Evolutionary conservation across 225 moss, liverwort and hornwort genomes (phyloP).

Genomic region (Straminergon stramineum): DNA sequence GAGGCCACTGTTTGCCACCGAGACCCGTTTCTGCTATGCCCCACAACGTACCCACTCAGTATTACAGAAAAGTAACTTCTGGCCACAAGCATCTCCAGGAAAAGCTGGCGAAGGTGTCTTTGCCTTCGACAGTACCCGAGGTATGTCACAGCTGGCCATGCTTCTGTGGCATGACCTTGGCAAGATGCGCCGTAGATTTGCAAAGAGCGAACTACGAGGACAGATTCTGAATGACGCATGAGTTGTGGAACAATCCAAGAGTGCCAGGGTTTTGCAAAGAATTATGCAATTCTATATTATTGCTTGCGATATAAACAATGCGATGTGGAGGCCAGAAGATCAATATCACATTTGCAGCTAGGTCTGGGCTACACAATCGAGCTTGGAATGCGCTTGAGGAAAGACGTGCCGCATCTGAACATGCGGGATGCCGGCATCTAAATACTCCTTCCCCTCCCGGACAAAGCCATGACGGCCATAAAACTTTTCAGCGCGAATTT

Average conservation of each 20-base stretch:
- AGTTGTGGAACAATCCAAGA: background rate
- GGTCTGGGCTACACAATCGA: background rate
- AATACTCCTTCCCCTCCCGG: slow-evolving; percentile 26
- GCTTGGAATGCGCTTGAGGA: background rate
- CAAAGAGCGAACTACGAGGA: background rate
- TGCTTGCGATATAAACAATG: background rate
- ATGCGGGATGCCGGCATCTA: slow-evolving; percentile 35
- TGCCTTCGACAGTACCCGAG: too few relatives aligned
- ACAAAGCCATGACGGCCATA: slow-evolving; percentile 31
- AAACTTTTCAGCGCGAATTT: slow-evolving; percentile 28
- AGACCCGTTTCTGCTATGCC: background rate
- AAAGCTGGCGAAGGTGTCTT: background rate
- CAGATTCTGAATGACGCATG: background rate
- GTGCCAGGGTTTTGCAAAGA: background rate
- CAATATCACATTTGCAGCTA: background rate
- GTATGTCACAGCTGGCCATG: background rate
- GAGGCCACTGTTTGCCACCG: background rate
- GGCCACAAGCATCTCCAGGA: background rate
- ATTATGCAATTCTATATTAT: background rate
- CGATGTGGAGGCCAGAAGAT: background rate
- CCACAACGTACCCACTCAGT: too few relatives aligned
- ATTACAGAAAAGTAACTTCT: too few relatives aligned
- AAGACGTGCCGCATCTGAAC: slow-evolving; percentile 32
- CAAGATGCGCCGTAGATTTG: background rate
- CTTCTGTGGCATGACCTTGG: background rate